Evolutionary conservation across 73 alveolate genomes (phyloP).

Genomic region (Paramecium pentaurelia): DNA sequence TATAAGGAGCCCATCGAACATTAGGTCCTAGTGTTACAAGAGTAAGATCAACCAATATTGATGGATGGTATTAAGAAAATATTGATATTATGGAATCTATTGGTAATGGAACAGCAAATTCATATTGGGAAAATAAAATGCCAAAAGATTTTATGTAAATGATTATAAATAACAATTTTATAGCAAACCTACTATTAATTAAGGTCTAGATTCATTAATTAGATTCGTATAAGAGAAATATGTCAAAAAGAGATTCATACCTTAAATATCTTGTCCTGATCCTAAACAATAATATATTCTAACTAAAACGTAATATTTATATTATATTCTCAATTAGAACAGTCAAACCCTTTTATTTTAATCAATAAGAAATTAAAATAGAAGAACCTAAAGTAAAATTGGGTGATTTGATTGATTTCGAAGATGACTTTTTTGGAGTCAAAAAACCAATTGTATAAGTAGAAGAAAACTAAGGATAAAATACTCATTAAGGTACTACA

Average conservation of each 20-base stretch:
- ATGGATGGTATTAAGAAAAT: constrained; percentile 77
- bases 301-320: not conserved
- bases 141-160: not conserved
- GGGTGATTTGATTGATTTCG: not conserved
- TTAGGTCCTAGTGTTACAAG: constrained; percentile 79
- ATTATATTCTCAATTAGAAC: not conserved
- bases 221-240: constrained; percentile 23
- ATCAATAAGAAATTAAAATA: not conserved
- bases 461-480: not conserved
- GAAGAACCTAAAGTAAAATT: not conserved
- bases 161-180: not conserved
- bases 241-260: not conserved
- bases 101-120: constrained; percentile 77
- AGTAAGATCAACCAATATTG: constrained; percentile 79
- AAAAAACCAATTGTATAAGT: not conserved
- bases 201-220: constrained; percentile 18
- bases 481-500: not conserved
- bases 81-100: constrained; percentile 70
- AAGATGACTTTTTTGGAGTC: not conserved
- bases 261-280: not conserved
- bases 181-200: constrained; percentile 13
- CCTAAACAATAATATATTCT: not conserved
- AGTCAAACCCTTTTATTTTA: not conserved
- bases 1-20: constrained; percentile 76
- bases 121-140: constrained; percentile 77